Conservation (phyloP, 1,139 yeast species). For the Zygosaccharomyces pseudobailii region DNA sequence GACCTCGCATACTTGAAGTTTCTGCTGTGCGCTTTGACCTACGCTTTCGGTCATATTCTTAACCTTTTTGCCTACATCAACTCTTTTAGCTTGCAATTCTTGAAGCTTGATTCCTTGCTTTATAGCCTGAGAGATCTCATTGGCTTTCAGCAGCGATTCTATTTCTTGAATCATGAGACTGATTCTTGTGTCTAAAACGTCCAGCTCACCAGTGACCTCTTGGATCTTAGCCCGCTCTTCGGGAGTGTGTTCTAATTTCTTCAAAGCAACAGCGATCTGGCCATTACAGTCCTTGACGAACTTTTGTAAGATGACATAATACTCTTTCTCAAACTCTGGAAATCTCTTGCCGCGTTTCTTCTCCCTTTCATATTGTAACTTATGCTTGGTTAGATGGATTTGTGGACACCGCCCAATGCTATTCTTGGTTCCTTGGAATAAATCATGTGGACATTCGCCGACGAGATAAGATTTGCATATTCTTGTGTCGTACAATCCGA, state of each 20-base stretch:
- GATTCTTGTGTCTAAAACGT: constrained; percentile 58
- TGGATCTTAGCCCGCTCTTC: constrained; percentile 69
- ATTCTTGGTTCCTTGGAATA: constrained; percentile 78
- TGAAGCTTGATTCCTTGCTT: constrained; percentile 41
- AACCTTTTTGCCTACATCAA: constrained; percentile 48
- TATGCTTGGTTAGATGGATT: constrained; percentile 71
- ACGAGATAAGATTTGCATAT: constrained; percentile 80
- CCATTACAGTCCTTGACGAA: constrained; percentile 63
- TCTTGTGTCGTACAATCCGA: constrained; percentile 51
- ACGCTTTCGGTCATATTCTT: constrained; percentile 63
- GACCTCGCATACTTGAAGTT: constrained; percentile 81
- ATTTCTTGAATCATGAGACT: constrained; percentile 71
- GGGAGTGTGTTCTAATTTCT: constrained; percentile 67
- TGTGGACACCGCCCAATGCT: constrained; percentile 79
- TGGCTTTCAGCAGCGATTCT: constrained; percentile 47
- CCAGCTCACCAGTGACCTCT: constrained; percentile 60
- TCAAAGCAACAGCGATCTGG: constrained; percentile 59
- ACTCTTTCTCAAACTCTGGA: constrained; percentile 70
- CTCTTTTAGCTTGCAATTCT: constrained; percentile 44
- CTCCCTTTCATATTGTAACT: constrained; percentile 61
- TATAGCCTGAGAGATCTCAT: constrained; percentile 52
- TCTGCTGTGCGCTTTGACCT: constrained; percentile 86
- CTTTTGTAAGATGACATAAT: constrained; percentile 37
- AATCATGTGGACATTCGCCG: constrained; percentile 85
- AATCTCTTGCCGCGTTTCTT: constrained; percentile 52